Evolutionary conservation across 1,284 basidiomycete species (phyloP).

Genomic region (Nidula niveotomentosa): DNA sequence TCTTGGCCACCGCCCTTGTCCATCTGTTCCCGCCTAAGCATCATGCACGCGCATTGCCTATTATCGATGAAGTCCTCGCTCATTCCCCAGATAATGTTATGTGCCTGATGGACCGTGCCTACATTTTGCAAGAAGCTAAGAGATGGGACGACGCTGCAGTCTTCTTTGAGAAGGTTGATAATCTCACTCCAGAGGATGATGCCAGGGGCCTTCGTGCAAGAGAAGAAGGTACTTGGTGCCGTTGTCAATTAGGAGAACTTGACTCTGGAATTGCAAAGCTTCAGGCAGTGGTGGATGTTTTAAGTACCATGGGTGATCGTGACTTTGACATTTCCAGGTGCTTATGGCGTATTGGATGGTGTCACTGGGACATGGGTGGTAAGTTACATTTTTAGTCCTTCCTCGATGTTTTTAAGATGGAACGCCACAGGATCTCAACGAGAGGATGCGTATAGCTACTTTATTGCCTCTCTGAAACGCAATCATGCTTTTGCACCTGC

Average conservation of each 20-base stretch:
- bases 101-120: constrained; percentile 76
- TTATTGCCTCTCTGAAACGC: constrained; percentile 83
- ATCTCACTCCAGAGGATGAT: constrained; percentile 44
- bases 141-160: constrained; percentile 73
- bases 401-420: background rate
- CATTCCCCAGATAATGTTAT: constrained; percentile 62
- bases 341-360: constrained; percentile 83
- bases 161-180: constrained; percentile 57
- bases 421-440: constrained; percentile 34
- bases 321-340: constrained; percentile 71
- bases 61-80: constrained; percentile 73
- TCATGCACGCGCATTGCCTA: constrained; percentile 74
- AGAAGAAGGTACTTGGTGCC: constrained; percentile 90
- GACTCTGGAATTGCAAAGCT: constrained; percentile 58
- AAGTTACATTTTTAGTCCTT: constrained; percentile 17
- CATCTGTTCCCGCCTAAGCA: constrained; percentile 91
- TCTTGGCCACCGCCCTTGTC: constrained; percentile 75
- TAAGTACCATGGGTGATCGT: constrained; percentile 55
- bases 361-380: constrained; percentile 79
- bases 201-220: constrained; percentile 64
- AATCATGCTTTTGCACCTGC: constrained; percentile 83
- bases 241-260: constrained; percentile 55
- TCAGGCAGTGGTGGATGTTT: constrained; percentile 52
- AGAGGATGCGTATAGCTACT: constrained; percentile 76
- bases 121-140: constrained; percentile 63